Base-by-base conservation (phyloP, 1,284 basidiomycete genomes). In the Waitea zeae region DNA sequence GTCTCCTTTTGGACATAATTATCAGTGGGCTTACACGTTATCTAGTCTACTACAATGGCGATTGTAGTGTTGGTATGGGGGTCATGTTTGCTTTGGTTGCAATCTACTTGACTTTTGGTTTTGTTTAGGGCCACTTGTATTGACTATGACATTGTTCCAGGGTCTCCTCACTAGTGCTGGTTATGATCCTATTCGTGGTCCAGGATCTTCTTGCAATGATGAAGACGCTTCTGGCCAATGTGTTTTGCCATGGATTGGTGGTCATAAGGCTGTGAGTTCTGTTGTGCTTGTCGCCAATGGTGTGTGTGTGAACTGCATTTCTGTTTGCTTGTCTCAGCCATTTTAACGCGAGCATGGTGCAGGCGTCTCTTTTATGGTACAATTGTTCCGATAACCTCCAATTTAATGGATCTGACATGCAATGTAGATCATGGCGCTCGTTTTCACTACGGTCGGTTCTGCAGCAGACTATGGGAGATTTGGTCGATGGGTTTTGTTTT, bases 391-490 rank as follows among this genome's bases (percentile, higher is more conserved):
- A n/a, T n/a, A n/a, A n/a, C n/a, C n/a, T n/a, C n/a, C n/a, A n/a
- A n/a, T n/a, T n/a, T n/a, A n/a, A n/a, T n/a, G n/a, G n/a, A n/a
- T n/a, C n/a, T n/a, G n/a, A n/a, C n/a, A n/a, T n/a, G n/a, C n/a
- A n/a, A n/a, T n/a, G n/a, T 35, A 74, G 71, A 57, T 79, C 24
- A 82, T 83, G 79, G 80, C 80, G 0, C 42, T 64, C 15, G 70
- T 88, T 30, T 86, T 88, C 56, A 81, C 83, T 1, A 77, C 79
- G 0, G 74, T 89, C 33, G 81, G 81, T n/a, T 81, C 79, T 12
- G 71, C 76, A 0, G 82, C 78, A 0, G 83, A 87, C 51, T 88
- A 84, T 45, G 81, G 83, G 9, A 68, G 60, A 0, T 83, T 84
- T 49, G 71, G 82, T 26, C 70, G 75, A 5, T 84, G 79, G 72